Percentiles rank a stretch among this genome's conserved stretches.
Conservation (phyloP, 129 eudicot species). For the Daucus carota region DH1_v3.0 NC_030388.2:15218001-15218500, state of each 20-base stretch:
- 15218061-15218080: background rate
- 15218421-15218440: slow-evolving; percentile 68
- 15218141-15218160: background rate
- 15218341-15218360: slow-evolving; percentile 60
- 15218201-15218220: slow-evolving; percentile 24
- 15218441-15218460: slow-evolving; percentile 47
- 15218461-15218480: slow-evolving; percentile 52
- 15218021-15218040: background rate
- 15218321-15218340: slow-evolving; percentile 44
- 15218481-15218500: slow-evolving; percentile 35
- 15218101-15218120: background rate
- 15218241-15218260: slow-evolving; percentile 51
- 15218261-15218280: slow-evolving; percentile 18
- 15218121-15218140: background rate
- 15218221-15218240: slow-evolving; percentile 83
- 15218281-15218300: slow-evolving; percentile 15
- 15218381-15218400: slow-evolving; percentile 41
- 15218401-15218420: slow-evolving; percentile 79
- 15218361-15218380: slow-evolving; percentile 78
- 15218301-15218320: slow-evolving; percentile 34
- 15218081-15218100: background rate
- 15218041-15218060: too few relatives aligned
- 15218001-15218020: too few relatives aligned
- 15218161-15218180: background rate
- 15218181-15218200: background rate